Conservation (phyloP, 2,329 filamentous ascomycete species). For the Neofusicoccum kwambonambiense region DNA sequence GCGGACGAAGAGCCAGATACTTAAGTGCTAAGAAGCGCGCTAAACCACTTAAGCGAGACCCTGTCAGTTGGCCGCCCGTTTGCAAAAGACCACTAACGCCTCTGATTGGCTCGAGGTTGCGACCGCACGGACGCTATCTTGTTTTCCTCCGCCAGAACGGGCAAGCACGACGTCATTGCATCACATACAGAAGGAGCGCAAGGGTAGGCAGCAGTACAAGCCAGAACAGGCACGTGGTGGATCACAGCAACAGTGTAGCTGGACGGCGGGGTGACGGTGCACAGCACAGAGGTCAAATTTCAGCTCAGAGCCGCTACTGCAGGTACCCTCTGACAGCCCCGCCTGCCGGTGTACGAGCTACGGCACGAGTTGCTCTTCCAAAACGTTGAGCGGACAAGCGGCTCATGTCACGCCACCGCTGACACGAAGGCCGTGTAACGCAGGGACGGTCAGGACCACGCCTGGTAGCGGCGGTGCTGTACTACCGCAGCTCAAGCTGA, state of each 20-base stretch:
- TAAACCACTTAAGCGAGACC: not conserved
- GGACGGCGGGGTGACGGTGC: not conserved
- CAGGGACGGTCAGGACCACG: not conserved
- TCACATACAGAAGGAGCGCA: not conserved
- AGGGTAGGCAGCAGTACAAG: not conserved
- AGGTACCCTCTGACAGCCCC: slow-evolving; percentile 3
- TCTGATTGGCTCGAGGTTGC: too few relatives aligned
- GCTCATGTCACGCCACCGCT: not conserved
- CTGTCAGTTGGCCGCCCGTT: not conserved
- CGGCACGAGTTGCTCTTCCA: not conserved
- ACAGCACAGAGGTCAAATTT: not conserved
- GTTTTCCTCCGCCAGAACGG: not conserved
- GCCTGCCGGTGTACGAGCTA: not conserved
- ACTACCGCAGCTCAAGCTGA: not conserved
- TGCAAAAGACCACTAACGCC: not conserved
- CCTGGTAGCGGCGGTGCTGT: not conserved
- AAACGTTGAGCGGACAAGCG: not conserved
- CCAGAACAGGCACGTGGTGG: too few relatives aligned
- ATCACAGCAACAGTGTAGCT: not conserved
- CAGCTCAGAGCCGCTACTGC: not conserved
- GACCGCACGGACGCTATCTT: too few relatives aligned
- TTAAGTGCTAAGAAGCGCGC: not conserved
- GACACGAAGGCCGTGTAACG: not conserved
- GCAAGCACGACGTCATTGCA: slow-evolving; percentile 5
- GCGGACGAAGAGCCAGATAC: not conserved